phyloP scores from a whole-genome alignment of 2,329 filamentous ascomycete species.

The Verticillium klebahnii region DNA sequence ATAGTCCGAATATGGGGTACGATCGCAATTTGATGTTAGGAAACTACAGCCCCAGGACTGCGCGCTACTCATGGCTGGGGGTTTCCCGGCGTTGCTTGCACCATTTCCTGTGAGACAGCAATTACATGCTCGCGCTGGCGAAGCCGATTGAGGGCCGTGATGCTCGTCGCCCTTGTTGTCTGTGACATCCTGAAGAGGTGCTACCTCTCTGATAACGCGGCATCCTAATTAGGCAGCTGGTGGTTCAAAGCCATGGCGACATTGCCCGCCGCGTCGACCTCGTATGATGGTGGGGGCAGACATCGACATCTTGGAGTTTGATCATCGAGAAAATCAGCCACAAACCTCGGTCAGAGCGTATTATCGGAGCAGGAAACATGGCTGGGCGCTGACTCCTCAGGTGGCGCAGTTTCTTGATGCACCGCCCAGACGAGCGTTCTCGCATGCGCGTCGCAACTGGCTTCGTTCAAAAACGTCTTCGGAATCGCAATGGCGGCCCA shows the following conservation, averaged over 20 bases:
- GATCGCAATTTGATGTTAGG: neutral
- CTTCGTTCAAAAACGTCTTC: no score
- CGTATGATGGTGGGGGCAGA: neutral
- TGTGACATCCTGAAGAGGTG: neutral
- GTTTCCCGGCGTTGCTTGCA: no score
- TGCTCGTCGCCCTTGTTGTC: neutral
- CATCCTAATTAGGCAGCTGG: neutral
- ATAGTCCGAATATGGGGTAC: neutral
- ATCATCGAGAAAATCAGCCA: neutral
- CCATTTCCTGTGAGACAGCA: neutral
- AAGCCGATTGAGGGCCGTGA: neutral
- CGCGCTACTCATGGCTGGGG: neutral
- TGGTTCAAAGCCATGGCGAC: neutral
- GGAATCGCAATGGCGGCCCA: no score
- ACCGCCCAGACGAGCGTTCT: no score
- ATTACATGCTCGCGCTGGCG: neutral
- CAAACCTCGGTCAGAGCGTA: no score
- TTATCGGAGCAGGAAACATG: neutral
- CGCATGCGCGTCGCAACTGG: no score
- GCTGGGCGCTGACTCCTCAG: neutral
- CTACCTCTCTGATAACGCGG: neutral
- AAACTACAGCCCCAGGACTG: neutral
- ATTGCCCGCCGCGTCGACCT: neutral
- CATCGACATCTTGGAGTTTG: neutral
- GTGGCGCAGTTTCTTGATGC: no score